Percentiles rank a stretch among this genome's conserved stretches.
These are phyloP conservation scores for Corylus americana DNA, from an alignment of 306 rosid species.

Conservation along the genomic window DNA sequence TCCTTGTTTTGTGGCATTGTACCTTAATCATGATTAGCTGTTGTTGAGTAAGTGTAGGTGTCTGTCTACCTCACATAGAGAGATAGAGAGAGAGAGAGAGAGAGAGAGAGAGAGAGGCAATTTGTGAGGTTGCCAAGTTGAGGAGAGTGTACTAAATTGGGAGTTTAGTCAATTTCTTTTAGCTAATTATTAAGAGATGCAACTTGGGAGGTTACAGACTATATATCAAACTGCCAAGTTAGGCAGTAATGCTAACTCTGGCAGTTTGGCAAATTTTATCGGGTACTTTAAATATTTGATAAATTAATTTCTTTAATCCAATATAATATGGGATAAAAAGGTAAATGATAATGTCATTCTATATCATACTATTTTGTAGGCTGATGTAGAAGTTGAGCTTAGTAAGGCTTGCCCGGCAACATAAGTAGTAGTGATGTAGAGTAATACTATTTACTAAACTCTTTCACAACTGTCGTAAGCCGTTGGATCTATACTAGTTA, in stretches of 20 bases:
- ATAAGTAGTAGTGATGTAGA: no score
- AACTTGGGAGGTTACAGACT: constrained; percentile 3
- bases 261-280: background rate
- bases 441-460: no score
- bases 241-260: background rate
- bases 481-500: no score
- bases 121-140: constrained; percentile 9
- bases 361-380: background rate
- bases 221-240: constrained; percentile 1
- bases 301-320: background rate
- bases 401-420: no score
- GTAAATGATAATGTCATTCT: background rate
- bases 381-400: no score
- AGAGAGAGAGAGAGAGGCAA: background rate
- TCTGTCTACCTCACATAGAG: constrained; percentile 13
- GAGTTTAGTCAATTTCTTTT: constrained; percentile 13
- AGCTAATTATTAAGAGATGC: background rate
- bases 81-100: background rate
- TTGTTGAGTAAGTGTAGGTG: constrained; percentile 28
- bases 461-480: no score
- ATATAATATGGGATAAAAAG: background rate
- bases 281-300: background rate
- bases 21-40: constrained; percentile 26
- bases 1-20: constrained; percentile 17
- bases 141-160: constrained; percentile 26